These are phyloP conservation scores for Hypericum androsaemum DNA, from an alignment of 345 rosid genomes.

Conservation along the genomic window DNA sequence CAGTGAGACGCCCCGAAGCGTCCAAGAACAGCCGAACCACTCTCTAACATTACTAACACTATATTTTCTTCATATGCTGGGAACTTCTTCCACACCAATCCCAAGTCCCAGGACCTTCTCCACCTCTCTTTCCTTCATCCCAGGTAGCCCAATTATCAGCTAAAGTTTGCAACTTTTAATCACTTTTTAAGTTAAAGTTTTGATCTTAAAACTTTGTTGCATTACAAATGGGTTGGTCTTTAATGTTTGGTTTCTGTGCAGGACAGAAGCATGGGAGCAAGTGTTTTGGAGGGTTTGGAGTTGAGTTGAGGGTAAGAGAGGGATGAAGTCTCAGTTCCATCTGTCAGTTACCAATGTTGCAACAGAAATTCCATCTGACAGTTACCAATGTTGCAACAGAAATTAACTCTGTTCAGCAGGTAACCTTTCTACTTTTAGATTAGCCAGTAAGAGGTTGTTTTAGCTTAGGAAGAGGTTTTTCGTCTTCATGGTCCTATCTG, in stretches of 20 bases:
- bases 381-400: constrained; percentile 72
- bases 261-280: constrained; percentile 42
- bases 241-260: constrained; percentile 15
- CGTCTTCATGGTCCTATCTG: too few species aligned
- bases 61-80: too few species aligned
- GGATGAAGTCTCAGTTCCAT: constrained; percentile 43
- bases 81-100: constrained; percentile 45
- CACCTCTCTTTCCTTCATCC: constrained; percentile 24
- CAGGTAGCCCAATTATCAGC: constrained; percentile 28
- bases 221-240: neutral
- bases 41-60: too few species aligned
- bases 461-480: constrained; percentile 11
- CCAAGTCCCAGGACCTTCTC: constrained; percentile 45
- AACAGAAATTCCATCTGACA: constrained; percentile 45
- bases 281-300: constrained; percentile 33
- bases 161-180: too few species aligned
- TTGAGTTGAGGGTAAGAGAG: constrained; percentile 41
- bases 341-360: constrained; percentile 61
- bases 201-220: neutral
- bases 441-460: too few species aligned
- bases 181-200: neutral
- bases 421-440: too few species aligned
- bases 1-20: constrained; percentile 7
- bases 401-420: constrained; percentile 20
- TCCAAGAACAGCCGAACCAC: constrained; percentile 14